These are phyloP conservation scores for Eucalyptus coolabah DNA, from an alignment of 345 rosid species.

Conservation along the genomic window DNA sequence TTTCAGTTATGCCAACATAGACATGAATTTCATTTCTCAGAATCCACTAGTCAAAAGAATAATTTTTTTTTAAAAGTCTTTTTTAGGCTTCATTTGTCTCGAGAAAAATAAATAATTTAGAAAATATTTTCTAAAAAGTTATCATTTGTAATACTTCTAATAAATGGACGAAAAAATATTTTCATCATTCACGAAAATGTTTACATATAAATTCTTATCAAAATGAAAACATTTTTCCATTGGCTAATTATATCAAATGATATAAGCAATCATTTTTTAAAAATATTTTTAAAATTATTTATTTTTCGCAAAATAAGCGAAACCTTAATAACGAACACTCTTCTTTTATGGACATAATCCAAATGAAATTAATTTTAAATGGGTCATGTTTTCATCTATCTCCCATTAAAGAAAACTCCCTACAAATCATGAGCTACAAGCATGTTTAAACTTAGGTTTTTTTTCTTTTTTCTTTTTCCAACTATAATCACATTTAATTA, in stretches of 20 bases:
- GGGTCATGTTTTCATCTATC: background rate
- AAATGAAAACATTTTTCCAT: too few relatives aligned
- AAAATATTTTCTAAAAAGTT: fast-evolving
- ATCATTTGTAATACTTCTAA: too few relatives aligned
- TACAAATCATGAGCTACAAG: background rate
- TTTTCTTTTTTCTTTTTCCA: too few relatives aligned
- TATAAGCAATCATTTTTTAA: too few relatives aligned
- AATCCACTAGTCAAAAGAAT: background rate
- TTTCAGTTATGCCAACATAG: background rate
- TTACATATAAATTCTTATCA: too few relatives aligned
- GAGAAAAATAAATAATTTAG: too few relatives aligned
- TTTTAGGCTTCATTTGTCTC: background rate
- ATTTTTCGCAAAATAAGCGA: background rate
- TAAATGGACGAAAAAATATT: too few relatives aligned
- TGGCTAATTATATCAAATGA: background rate
- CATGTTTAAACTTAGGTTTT: background rate
- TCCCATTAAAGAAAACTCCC: background rate
- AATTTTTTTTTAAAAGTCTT: too few relatives aligned
- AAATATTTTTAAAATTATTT: too few relatives aligned
- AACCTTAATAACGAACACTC: background rate
- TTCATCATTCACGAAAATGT: too few relatives aligned
- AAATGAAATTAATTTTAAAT: background rate
- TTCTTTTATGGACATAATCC: background rate
- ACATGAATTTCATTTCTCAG: background rate
- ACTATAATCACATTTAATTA: background rate